These are phyloP conservation scores for Hemerocallis citrina DNA, from an alignment of 106 monocot genomes.

Conservation along the genomic window DNA sequence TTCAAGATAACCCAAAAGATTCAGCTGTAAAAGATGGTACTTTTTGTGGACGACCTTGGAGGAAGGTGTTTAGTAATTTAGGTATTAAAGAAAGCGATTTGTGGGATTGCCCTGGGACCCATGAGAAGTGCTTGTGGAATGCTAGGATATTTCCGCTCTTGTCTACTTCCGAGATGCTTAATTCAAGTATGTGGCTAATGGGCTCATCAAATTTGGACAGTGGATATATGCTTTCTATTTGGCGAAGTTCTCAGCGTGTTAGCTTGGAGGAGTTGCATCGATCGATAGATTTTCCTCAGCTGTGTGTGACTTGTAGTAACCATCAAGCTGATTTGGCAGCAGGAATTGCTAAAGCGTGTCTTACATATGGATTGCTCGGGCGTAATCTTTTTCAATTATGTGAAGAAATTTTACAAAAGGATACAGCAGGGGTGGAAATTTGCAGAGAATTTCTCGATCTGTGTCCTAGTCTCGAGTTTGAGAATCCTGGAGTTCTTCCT, in stretches of 20 bases:
- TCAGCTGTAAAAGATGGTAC: slow-evolving; percentile 46
- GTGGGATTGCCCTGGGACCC: slow-evolving; percentile 28
- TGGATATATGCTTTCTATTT: slow-evolving; percentile 37
- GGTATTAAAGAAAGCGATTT: slow-evolving; percentile 69
- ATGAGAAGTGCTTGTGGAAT: slow-evolving; percentile 78
- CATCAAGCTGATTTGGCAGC: slow-evolving; percentile 79
- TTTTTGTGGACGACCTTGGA: slow-evolving; percentile 98
- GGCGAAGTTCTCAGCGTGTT: slow-evolving; percentile 66
- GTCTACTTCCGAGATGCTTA: slow-evolving; percentile 55
- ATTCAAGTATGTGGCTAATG: slow-evolving; percentile 82
- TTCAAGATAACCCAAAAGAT: slow-evolving; percentile 92
- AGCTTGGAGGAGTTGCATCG: slow-evolving; percentile 91
- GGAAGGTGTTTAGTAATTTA: slow-evolving; percentile 53
- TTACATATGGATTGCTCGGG: slow-evolving; percentile 71
- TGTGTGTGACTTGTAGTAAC: slow-evolving; percentile 49
- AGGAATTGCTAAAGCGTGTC: slow-evolving; percentile 71
- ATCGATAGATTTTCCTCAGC: slow-evolving; percentile 57
- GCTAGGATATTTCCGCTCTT: slow-evolving; percentile 70
- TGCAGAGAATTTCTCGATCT: slow-evolving; percentile 63
- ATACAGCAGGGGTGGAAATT: slow-evolving; percentile 35
- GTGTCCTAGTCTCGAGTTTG: slow-evolving; percentile 25
- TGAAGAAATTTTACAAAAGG: slow-evolving; percentile 69
- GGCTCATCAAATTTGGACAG: slow-evolving; percentile 21
- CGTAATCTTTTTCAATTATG: slow-evolving; percentile 73
- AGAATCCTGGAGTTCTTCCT: slow-evolving; percentile 49